Evolutionary conservation across 2,329 filamentous ascomycete species (phyloP).

Genomic region (Plenodomus biglobosus): DNA sequence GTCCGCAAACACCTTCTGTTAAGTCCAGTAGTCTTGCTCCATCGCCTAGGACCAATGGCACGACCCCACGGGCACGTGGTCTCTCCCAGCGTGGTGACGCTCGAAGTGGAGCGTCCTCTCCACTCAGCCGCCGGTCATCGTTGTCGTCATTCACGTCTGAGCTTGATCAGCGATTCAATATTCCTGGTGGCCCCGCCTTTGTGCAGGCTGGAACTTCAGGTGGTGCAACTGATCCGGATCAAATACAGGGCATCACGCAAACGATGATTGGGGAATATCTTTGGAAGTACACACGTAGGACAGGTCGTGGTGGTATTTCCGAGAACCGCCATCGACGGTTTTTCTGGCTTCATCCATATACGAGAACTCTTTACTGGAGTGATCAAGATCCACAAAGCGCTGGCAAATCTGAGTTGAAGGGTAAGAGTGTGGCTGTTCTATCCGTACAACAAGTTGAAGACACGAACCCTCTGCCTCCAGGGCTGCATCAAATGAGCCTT

Average conservation of each 20-base stretch:
- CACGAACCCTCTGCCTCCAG: slow-evolving; percentile 92
- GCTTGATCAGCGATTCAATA: slow-evolving; percentile 85
- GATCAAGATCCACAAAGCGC: slow-evolving; percentile 80
- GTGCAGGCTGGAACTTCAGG: slow-evolving; percentile 62
- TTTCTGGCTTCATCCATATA: slow-evolving; percentile 99
- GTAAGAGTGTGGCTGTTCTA: slow-evolving; percentile 92
- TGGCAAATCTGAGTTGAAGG: slow-evolving; percentile 73
- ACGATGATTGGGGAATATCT: slow-evolving; percentile 99
- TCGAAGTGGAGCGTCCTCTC: slow-evolving; percentile 53
- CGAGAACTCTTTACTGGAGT: slow-evolving; percentile 94
- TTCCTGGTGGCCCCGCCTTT: slow-evolving; percentile 53
- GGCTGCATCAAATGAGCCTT: slow-evolving; percentile 90
- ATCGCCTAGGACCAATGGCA: slow-evolving; percentile 52
- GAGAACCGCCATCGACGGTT: slow-evolving; percentile 89
- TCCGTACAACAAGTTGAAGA: slow-evolving; percentile 89
- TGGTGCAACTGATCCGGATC: slow-evolving; percentile 80
- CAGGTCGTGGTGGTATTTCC: slow-evolving; percentile 85
- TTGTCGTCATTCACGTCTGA: slow-evolving; percentile 96
- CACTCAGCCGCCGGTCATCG: slow-evolving; percentile 71
- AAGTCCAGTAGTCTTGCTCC: slow-evolving; percentile 47
- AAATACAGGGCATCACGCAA: slow-evolving; percentile 99
- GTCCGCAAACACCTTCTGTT: slow-evolving; percentile 46
- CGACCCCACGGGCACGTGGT: slow-evolving; percentile 57
- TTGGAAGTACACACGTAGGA: slow-evolving; percentile 98
- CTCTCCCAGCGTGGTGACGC: slow-evolving; percentile 45